A percentile compares a stretch with the other conserved stretches of the same genome.
phyloP scores from a whole-genome alignment of 2,329 filamentous ascomycete species.

The Monosporascus sp. region DNA sequence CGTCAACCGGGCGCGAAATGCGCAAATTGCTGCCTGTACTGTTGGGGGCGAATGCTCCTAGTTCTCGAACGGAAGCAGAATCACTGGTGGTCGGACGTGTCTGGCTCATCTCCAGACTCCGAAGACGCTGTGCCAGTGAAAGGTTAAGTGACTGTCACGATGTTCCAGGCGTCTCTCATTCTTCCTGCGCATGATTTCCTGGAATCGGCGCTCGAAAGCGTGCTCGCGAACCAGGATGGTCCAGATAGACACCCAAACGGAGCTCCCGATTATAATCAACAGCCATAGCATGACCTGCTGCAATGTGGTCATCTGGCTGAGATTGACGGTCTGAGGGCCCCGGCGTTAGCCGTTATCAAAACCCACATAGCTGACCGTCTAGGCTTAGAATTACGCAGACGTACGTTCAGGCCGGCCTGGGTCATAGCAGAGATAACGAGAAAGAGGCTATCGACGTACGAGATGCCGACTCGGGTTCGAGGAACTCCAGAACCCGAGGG shows the following conservation, averaged over 20 bases:
- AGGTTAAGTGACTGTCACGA: conserved; percentile 20
- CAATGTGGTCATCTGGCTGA: conserved; percentile 58
- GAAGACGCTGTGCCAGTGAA: conserved; percentile 19
- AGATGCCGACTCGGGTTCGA: conserved; percentile 46
- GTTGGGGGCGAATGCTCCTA: not conserved
- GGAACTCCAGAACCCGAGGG: conserved; percentile 54
- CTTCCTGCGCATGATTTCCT: conserved; percentile 42
- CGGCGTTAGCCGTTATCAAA: not conserved
- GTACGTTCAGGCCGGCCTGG: conserved; percentile 52
- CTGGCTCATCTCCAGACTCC: conserved; percentile 12
- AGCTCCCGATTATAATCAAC: conserved; percentile 57
- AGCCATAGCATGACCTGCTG: conserved; percentile 61
- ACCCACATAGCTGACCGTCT: not conserved
- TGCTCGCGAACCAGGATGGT: conserved; percentile 56
- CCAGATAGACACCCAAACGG: conserved; percentile 59
- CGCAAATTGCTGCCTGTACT: conserved; percentile 1
- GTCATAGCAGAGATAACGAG: conserved; percentile 62
- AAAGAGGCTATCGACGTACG: conserved; percentile 60
- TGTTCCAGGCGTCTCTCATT: conserved; percentile 26
- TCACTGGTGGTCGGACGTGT: conserved; percentile 4
- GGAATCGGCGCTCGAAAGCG: conserved; percentile 57
- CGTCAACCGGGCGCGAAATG: conserved; percentile 17
- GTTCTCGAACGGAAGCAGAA: conserved; percentile 1
- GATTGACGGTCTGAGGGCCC: conserved; percentile 48
- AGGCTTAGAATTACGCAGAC: not conserved